These are phyloP conservation scores for Podospora pseudoanserina DNA, from an alignment of 495 filamentous ascomycete species.

Conservation along the genomic window DNA sequence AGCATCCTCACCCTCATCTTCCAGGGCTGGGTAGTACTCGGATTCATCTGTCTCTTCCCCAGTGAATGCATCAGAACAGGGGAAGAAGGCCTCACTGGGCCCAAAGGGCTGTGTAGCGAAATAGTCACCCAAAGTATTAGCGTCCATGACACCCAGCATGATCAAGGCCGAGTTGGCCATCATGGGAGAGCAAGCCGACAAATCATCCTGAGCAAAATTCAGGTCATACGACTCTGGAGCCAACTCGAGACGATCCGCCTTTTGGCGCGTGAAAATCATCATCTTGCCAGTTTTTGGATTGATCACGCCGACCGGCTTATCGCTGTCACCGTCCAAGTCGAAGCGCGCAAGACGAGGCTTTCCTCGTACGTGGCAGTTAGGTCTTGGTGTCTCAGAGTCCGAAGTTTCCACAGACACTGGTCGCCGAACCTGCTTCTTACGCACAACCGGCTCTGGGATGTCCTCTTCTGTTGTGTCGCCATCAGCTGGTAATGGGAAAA, in stretches of 20 bases:
- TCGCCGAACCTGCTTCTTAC: conserved; percentile 52
- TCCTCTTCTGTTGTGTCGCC: conserved; percentile 87
- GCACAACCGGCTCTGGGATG: conserved; percentile 53
- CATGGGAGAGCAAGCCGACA: conserved; percentile 53
- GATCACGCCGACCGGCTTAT: conserved; percentile 70
- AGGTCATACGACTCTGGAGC: conserved; percentile 46
- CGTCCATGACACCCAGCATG: conserved; percentile 68
- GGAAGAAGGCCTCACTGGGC: conserved; percentile 67
- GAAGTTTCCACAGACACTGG: conserved; percentile 37
- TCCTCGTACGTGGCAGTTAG: conserved; percentile 35
- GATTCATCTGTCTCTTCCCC: conserved; percentile 34
- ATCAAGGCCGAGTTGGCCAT: conserved; percentile 65
- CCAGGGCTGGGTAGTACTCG: conserved; percentile 35
- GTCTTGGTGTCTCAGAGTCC: conserved; percentile 43
- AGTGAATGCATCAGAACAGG: conserved; percentile 50
- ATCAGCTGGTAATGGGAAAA: conserved; percentile 55
- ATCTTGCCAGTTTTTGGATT: conserved; percentile 67
- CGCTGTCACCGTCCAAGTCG: conserved; percentile 53
- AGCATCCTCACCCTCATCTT: conserved; percentile 60
- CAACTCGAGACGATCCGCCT: conserved; percentile 38
- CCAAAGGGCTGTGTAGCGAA: conserved; percentile 63
- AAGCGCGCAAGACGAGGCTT: conserved; percentile 51
- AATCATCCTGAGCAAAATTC: conserved; percentile 44
- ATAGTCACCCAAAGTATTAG: conserved; percentile 52
- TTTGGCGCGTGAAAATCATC: conserved; percentile 57